Evolutionary conservation across 2,329 filamentous ascomycete genomes (phyloP), one percentile per base, ranked within the genome.

Genomic region (Sporothrix phasma): DNA sequence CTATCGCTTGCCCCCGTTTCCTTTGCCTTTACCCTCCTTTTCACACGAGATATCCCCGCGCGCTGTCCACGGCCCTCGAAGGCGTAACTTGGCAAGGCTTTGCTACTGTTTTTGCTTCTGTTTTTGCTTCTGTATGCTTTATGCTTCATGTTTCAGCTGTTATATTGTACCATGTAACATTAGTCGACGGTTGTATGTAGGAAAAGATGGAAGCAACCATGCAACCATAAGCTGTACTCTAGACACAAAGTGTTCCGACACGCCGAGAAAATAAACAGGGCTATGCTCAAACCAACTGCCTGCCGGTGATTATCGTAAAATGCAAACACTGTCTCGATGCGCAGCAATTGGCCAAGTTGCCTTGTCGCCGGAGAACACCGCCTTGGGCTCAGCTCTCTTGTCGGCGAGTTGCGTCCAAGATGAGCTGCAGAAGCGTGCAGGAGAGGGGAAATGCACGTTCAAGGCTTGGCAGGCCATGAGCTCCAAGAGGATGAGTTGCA

Each of bases 21-120:
- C 39, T 56, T 56, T 31, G 34, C 13, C 11, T 24, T 24, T 39
- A 17, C 34, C 17, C 8, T 11, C 10, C 15, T 56, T 39, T 34
- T 56, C n/a, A n/a, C 51, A 56, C 51, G 31, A 56, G 51, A 56
- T 56, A 56, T 56, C 51, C 51, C 31, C 51, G 17, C 17, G 51
- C 51, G 15, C 10, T 37, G 51, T 54, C 37, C n/a, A 39, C 51
- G 31, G 39, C 51, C 51, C 51, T n/a, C 8, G 5, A 31, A 24
- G n/a, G 17, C 31, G n/a, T n/a, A n/a, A n/a, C n/a, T n/a, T n/a
- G 8, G 45, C 4, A 26, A 26, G 45, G 19, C n/a, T n/a, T n/a
- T n/a, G n/a, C n/a, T n/a, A 46, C 31, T 41, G 1, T 7, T 3
- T 54, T 31, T 54, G 22, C 5, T 22, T 37, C 39, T 15, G 19